Evolutionary conservation across 108 stramenopile genomes (phyloP).

Genomic region (Ochromonas danica): DNA sequence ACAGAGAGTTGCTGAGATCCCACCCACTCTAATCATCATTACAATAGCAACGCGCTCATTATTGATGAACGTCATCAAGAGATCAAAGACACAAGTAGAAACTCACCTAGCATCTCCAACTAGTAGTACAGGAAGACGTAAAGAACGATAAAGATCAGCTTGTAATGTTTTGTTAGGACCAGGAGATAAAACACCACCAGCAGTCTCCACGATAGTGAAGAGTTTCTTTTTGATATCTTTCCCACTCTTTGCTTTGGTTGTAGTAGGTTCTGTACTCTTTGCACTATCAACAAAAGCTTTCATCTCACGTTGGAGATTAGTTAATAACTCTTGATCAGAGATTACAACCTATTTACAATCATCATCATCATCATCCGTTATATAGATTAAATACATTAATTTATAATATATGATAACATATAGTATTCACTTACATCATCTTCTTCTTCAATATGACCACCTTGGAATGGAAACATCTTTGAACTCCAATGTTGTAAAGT

Average conservation of each 20-base stretch:
- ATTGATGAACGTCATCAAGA: no score
- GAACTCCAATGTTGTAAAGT: background rate
- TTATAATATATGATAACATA: no score
- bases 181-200: slow-evolving; percentile 57
- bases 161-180: slow-evolving; percentile 71
- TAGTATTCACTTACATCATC: background rate
- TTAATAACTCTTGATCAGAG: background rate
- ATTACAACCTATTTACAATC: no score
- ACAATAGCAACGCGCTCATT: no score
- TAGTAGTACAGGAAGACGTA: slow-evolving; percentile 71
- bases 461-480: no score
- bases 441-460: no score
- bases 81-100: no score
- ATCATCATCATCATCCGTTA: no score
- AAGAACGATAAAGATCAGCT: slow-evolving; percentile 76
- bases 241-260: no score
- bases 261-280: no score
- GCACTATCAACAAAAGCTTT: background rate
- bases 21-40: no score
- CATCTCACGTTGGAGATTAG: background rate
- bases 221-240: background rate
- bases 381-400: no score
- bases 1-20: slow-evolving; percentile 81
- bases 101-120: slow-evolving; percentile 89
- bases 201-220: slow-evolving; percentile 52